phyloP scores from a whole-genome alignment of 306 rosid species.

The Vigna angularis region DNA sequence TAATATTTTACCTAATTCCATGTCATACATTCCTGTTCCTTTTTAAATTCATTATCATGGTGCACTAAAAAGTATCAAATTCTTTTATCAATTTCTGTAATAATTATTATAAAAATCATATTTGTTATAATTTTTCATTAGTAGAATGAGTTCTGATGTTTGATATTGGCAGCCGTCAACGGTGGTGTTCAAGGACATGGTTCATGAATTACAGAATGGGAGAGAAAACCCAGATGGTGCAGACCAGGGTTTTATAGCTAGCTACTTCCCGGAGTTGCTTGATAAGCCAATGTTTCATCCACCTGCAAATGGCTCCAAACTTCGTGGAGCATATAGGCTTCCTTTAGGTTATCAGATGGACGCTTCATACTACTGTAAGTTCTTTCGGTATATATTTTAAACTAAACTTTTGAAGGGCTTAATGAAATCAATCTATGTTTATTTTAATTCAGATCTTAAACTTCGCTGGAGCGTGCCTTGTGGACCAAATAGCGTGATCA shows the following conservation, averaged over 20 bases:
- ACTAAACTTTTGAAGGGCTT: background rate
- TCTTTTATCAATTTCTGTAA: too few relatives aligned
- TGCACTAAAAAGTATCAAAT: too few relatives aligned
- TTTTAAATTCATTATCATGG: too few relatives aligned
- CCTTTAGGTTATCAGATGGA: slow-evolving; percentile 90
- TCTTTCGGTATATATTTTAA: background rate
- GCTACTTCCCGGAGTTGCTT: slow-evolving; percentile 74
- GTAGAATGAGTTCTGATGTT: background rate
- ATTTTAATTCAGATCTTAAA: slow-evolving; percentile 56
- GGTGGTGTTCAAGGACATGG: slow-evolving; percentile 73
- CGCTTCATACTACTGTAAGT: slow-evolving; percentile 76
- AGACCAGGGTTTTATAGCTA: slow-evolving; percentile 78
- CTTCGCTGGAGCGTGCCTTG: slow-evolving; percentile 84
- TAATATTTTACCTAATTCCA: slow-evolving; percentile 12
- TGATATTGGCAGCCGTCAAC: slow-evolving; percentile 67
- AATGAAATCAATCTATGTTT: slow-evolving; percentile 27
- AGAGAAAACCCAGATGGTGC: slow-evolving; percentile 85
- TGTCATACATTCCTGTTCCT: background rate
- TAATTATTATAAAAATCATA: too few relatives aligned
- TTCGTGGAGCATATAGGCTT: slow-evolving; percentile 74
- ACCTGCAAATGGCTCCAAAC: slow-evolving; percentile 60
- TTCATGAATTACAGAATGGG: slow-evolving; percentile 58
- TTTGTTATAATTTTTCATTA: too few relatives aligned
- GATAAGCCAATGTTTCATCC: slow-evolving; percentile 76
- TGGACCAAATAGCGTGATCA: slow-evolving; percentile 86